Base-by-base conservation (phyloP, 139 green algal genomes). In the Yamagishiella unicocca region DNA sequence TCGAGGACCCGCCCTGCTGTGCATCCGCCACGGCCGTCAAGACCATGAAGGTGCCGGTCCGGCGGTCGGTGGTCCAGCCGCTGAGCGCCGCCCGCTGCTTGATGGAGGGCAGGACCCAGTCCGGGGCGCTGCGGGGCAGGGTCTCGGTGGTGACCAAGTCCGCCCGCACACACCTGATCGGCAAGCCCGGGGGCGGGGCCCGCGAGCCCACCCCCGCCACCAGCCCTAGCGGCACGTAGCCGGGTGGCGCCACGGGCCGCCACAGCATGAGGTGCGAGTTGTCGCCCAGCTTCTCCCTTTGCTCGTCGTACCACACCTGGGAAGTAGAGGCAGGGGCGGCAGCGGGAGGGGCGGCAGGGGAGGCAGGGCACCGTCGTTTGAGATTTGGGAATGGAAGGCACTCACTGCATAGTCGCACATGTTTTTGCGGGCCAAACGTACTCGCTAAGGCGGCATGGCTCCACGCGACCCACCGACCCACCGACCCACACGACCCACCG, bases 161-260 rank as follows among this genome's bases (percentile, higher is more conserved):
- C 21, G 88, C 85, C 7, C 88, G 88, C 24, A 91, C 88, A 55
- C 90, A 93, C 68, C 86, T 90, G 78, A 87, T 22, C 24, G 66
- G 64, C 31, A 89, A 9, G 22, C n/a, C 55, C 6, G 79, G 53
- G 29, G 37, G 45, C 25, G 89, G 90, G 5, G 76, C 64, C 70
- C 33, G 24, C 31, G 76, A 31, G 1, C 84, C 87, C 46, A 79
- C 35, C 0, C 75, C 75, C 27, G 90, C 94, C 76, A 98, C 85
- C 45, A 89, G 91, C 12, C 97, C 97, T 81, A 99, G 84, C 1
- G 96, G 85, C 31, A 96, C 91, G 79, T 98, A 99, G 68, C 97
- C 97, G 2, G 90, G 77, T 1, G 92, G 90, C 22, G 97, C 79
- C 29, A 97, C 73, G 0, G 96, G 95, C 74, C 90, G 87, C 96